Conservation (phyloP, 2,329 filamentous ascomycete genomes). For the Aspergillus glaucus region DNA sequence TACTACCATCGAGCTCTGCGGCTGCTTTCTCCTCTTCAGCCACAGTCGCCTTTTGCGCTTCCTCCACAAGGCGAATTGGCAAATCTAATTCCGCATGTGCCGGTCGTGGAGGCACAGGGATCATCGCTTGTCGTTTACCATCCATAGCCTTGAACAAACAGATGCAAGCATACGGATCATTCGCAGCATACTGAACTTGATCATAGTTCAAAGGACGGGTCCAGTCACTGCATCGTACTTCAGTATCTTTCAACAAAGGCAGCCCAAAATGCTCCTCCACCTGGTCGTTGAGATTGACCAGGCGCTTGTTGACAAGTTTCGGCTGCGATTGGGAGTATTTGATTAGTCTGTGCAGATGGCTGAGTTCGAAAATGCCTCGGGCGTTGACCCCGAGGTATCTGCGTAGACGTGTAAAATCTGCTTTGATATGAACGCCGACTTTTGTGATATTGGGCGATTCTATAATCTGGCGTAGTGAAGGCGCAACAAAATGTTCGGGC, state of each 20-base stretch:
- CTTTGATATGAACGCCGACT: slow-evolving; percentile 68
- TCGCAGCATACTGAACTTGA: slow-evolving; percentile 70
- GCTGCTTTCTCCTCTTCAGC: not conserved
- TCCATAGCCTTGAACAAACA: slow-evolving; percentile 70
- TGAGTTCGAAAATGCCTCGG: slow-evolving; percentile 69
- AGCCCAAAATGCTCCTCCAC: slow-evolving; percentile 65
- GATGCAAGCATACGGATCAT: slow-evolving; percentile 73
- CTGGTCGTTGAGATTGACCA: slow-evolving; percentile 62
- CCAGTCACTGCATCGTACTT: slow-evolving; percentile 73
- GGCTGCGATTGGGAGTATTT: slow-evolving; percentile 55
- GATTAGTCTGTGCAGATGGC: slow-evolving; percentile 72
- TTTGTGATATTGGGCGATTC: slow-evolving; percentile 66
- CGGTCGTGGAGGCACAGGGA: slow-evolving; percentile 66
- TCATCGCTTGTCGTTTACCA: slow-evolving; percentile 56
- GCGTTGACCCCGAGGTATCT: slow-evolving; percentile 61
- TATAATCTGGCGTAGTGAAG: slow-evolving; percentile 64
- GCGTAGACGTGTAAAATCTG: slow-evolving; percentile 61
- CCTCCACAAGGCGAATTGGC: slow-evolving; percentile 44
- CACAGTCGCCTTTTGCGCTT: not conserved
- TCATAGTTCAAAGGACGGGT: slow-evolving; percentile 52
- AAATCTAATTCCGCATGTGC: slow-evolving; percentile 59
- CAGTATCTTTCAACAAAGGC: slow-evolving; percentile 65
- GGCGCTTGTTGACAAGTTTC: slow-evolving; percentile 56
- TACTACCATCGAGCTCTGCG: not conserved
- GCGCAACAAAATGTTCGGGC: slow-evolving; percentile 56